These are phyloP conservation scores for Trichocladium antarcticum DNA, from an alignment of 495 filamentous ascomycete species.

Conservation along the genomic window DNA sequence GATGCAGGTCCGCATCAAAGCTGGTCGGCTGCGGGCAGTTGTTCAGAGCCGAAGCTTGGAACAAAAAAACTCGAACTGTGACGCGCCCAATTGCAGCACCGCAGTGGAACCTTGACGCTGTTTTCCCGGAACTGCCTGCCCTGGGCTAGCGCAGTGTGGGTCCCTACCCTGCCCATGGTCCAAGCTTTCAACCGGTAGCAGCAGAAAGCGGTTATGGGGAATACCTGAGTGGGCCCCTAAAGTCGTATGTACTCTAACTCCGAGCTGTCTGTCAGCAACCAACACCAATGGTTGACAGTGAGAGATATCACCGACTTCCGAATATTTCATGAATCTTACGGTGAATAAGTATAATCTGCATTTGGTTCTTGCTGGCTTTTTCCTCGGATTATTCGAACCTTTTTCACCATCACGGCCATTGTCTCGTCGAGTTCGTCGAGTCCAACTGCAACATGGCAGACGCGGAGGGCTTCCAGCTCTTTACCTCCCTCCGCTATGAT, in stretches of 20 bases:
- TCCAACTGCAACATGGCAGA: not conserved
- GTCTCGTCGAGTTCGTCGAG: not conserved
- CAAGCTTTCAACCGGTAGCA: not conserved
- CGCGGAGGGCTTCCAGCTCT: slow-evolving; percentile 44
- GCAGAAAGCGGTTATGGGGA: too few species aligned
- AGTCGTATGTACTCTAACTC: too few species aligned
- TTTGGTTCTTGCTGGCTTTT: too few species aligned
- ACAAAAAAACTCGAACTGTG: slow-evolving; percentile 9
- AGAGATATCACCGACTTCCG: too few species aligned
- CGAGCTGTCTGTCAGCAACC: too few species aligned
- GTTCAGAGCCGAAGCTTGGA: slow-evolving; percentile 10
- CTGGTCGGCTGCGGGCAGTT: slow-evolving; percentile 1
- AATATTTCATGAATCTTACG: too few species aligned
- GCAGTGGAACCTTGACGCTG: slow-evolving; percentile 2
- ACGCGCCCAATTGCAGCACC: slow-evolving; percentile 11
- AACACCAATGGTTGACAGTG: too few species aligned
- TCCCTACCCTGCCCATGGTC: not conserved
- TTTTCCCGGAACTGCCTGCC: slow-evolving; percentile 8
- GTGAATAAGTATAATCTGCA: too few species aligned
- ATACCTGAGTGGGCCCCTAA: too few species aligned
- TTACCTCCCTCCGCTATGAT: slow-evolving; percentile 71
- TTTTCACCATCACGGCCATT: not conserved
- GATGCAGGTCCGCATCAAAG: slow-evolving; percentile 6
- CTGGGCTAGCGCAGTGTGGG: not conserved
- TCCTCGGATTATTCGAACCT: not conserved